Percentiles rank a stretch among this genome's conserved stretches.
These are phyloP conservation scores for Prototheca stagnorum DNA, from an alignment of 163 green algal species.

Conservation along the genomic window DNA sequence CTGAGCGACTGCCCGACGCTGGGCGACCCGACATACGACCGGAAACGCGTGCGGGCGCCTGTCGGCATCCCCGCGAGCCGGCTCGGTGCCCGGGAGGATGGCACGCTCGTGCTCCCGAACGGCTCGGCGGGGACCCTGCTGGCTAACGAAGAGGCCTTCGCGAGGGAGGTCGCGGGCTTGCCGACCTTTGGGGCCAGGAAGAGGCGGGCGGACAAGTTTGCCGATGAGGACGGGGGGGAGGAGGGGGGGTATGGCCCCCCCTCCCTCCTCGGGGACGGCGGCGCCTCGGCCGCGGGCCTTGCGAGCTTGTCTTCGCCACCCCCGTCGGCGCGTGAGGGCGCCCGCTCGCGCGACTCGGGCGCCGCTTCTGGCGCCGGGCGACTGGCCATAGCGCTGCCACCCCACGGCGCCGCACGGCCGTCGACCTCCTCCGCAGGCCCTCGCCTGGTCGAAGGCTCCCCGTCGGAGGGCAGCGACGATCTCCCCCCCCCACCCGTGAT, in stretches of 20 bases:
- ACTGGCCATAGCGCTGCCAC: too few species aligned
- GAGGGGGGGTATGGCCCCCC: neutral
- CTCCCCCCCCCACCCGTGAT: too few species aligned
- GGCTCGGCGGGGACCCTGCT: constrained; percentile 50
- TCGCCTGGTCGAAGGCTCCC: too few species aligned
- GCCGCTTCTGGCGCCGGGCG: too few species aligned
- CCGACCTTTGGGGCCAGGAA: constrained; percentile 8
- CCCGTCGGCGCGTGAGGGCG: too few species aligned
- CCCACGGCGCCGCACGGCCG: too few species aligned
- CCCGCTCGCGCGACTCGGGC: too few species aligned
- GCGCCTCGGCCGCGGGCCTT: too few species aligned
- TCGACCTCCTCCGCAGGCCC: too few species aligned
- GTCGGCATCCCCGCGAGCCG: constrained; percentile 69
- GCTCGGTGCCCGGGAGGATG: constrained; percentile 31
- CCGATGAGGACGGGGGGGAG: too few species aligned
- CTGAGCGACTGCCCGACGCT: constrained; percentile 60
- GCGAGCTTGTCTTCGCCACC: too few species aligned
- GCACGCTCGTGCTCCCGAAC: constrained; percentile 60
- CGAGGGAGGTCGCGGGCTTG: constrained; percentile 41
- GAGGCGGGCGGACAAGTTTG: neutral
- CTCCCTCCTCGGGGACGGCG: neutral
- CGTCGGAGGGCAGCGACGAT: too few species aligned
- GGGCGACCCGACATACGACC: constrained; percentile 61
- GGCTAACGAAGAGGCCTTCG: constrained; percentile 45
- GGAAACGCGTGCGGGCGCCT: constrained; percentile 44